Evolutionary conservation across 2,329 filamentous ascomycete genomes (phyloP).

Genomic region (Chrysosphaeria jannelii): DNA sequence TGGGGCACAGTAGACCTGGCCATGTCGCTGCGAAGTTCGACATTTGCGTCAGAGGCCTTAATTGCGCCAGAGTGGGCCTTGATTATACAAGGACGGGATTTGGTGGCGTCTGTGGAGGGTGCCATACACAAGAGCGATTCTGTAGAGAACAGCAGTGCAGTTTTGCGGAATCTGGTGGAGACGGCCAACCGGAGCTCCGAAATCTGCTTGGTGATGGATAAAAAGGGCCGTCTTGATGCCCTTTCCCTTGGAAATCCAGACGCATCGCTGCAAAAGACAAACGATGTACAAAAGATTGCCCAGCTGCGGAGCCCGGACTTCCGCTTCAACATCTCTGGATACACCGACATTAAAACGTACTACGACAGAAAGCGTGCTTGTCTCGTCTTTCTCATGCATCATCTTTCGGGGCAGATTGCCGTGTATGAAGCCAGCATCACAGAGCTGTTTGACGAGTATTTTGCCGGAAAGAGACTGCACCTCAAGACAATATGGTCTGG

Average conservation of each 20-base stretch:
- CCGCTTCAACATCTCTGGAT: constrained; percentile 12
- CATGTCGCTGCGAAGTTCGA: constrained; percentile 34
- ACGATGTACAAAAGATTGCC: constrained; percentile 60
- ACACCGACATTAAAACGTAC: constrained; percentile 45
- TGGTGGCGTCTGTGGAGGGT: constrained; percentile 45
- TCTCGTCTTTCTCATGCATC: constrained; percentile 48
- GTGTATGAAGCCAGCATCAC: constrained; percentile 56
- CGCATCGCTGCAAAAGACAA: constrained; percentile 30
- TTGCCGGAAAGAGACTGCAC: constrained; percentile 23
- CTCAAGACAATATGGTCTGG: constrained; percentile 50
- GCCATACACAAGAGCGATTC: constrained; percentile 32
- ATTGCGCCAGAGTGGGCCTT: constrained; percentile 30
- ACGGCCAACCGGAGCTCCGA: constrained; percentile 66
- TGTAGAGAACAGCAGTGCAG: constrained; percentile 29
- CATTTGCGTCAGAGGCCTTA: constrained; percentile 2
- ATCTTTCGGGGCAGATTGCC: constrained; percentile 60
- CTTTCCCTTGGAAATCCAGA: constrained; percentile 80
- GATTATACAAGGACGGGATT: constrained; percentile 55
- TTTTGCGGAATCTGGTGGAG: constrained; percentile 61
- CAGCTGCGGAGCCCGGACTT: constrained; percentile 33
- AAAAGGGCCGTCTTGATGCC: constrained; percentile 60
- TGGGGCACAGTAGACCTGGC: constrained; percentile 58
- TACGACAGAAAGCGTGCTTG: constrained; percentile 32
- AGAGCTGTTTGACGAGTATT: constrained; percentile 46
- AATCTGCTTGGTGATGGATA: constrained; percentile 61